Conservation (phyloP, 1,139 yeast genomes). For the Suhomyces ambrosiae region DNA sequence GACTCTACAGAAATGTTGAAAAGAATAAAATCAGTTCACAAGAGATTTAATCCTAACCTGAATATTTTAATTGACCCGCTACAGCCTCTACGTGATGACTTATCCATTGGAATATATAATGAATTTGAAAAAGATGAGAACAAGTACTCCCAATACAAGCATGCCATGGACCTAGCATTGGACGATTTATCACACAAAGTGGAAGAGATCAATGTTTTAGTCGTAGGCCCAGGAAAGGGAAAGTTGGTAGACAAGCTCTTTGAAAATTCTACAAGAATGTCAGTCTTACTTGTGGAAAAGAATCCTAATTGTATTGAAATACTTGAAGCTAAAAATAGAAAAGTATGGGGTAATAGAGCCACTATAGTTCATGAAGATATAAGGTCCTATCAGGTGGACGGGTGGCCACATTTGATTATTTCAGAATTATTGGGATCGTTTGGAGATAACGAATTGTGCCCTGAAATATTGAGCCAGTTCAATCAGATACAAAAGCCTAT, state of each 20-base stretch:
- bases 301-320: slow-evolving; percentile 61
- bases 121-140: slow-evolving; percentile 68
- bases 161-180: slow-evolving; percentile 65
- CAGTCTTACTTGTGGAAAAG: slow-evolving; percentile 54
- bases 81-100: slow-evolving; percentile 64
- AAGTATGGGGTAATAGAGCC: slow-evolving; percentile 50
- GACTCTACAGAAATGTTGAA: too few relatives aligned
- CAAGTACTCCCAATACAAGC: slow-evolving; percentile 68
- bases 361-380: slow-evolving; percentile 59
- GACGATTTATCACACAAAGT: slow-evolving; percentile 20
- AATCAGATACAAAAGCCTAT: slow-evolving; percentile 6
- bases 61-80: slow-evolving; percentile 50
- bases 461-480: slow-evolving; percentile 60
- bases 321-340: slow-evolving; percentile 43
- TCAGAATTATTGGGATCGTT: slow-evolving; percentile 88
- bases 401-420: slow-evolving; percentile 54
- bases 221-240: slow-evolving; percentile 90
- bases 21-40: not conserved
- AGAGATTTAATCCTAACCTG: not conserved
- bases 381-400: slow-evolving; percentile 42
- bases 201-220: slow-evolving; percentile 38
- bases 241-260: slow-evolving; percentile 63
- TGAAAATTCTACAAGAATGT: slow-evolving; percentile 22
- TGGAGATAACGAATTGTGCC: slow-evolving; percentile 88
- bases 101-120: slow-evolving; percentile 62